These are phyloP conservation scores for Allantophomopsis cytisporea DNA, from an alignment of 2,329 filamentous ascomycete species.

Conservation along the genomic window DNA sequence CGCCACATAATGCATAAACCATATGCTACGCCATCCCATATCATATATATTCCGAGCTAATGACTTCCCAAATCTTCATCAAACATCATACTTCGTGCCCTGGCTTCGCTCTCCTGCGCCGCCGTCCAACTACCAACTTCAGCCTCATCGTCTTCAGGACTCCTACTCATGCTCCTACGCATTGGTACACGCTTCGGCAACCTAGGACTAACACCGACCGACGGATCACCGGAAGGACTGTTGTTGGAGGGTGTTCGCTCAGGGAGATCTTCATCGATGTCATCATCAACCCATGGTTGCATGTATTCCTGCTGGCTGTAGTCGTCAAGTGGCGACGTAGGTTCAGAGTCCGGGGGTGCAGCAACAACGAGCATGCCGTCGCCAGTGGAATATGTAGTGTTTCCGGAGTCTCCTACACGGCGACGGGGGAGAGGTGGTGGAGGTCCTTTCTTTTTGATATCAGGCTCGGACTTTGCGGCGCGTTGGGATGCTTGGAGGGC, in stretches of 20 bases:
- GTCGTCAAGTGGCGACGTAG: slow-evolving; percentile 33
- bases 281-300: slow-evolving; percentile 22
- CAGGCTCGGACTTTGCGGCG: neutral
- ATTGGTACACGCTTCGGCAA: slow-evolving; percentile 11
- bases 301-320: slow-evolving; percentile 14
- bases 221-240: too few relatives aligned
- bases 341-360: slow-evolving; percentile 52
- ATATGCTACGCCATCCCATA: too few relatives aligned
- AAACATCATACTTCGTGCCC: slow-evolving; percentile 17
- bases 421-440: slow-evolving; percentile 36
- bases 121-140: slow-evolving; percentile 17
- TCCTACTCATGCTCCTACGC: slow-evolving; percentile 9
- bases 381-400: slow-evolving; percentile 16
- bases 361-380: slow-evolving; percentile 50
- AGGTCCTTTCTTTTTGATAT: slow-evolving; percentile 6
- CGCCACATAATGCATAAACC: too few relatives aligned
- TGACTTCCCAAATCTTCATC: slow-evolving; percentile 13
- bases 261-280: slow-evolving; percentile 11
- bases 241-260: neutral
- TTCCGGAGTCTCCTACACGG: slow-evolving; percentile 20
- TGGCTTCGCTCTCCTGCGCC: slow-evolving; percentile 20
- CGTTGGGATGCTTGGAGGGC: too few relatives aligned
- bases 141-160: slow-evolving; percentile 17
- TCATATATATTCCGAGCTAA: neutral
- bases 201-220: slow-evolving; percentile 3